Percentiles rank a stretch among this genome's conserved stretches.
Evolutionary conservation across 1,284 basidiomycete genomes (phyloP).

Genomic region (Ceratobasidium sp.): DNA sequence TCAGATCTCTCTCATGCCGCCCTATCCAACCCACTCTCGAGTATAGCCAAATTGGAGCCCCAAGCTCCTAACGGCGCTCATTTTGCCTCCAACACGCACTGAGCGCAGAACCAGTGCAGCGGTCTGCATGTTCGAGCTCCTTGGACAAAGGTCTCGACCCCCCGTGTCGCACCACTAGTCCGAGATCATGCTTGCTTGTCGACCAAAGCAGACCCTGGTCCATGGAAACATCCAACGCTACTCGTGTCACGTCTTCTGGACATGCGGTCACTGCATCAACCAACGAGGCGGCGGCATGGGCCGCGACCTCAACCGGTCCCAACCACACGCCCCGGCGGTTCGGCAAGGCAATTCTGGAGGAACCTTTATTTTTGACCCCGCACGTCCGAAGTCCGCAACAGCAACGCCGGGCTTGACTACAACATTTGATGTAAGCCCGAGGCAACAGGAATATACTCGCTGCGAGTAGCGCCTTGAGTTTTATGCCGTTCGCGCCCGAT

Average conservation of each 20-base stretch:
- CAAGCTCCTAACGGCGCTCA: slow-evolving; percentile 55
- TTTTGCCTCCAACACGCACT: slow-evolving; percentile 8
- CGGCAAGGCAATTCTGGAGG: slow-evolving; percentile 22
- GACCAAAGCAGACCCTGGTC: slow-evolving; percentile 16
- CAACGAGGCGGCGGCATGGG: slow-evolving; percentile 32
- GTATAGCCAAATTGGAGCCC: slow-evolving; percentile 63
- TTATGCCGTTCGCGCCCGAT: too few relatives aligned
- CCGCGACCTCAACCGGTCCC: slow-evolving; percentile 22
- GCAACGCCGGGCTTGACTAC: too few relatives aligned
- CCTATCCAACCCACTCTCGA: slow-evolving; percentile 49
- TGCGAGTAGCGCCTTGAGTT: too few relatives aligned
- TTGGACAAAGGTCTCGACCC: slow-evolving; percentile 12
- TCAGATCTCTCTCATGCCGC: slow-evolving; percentile 57
- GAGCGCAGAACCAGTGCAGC: slow-evolving; percentile 18
- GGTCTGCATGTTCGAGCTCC: slow-evolving; percentile 28
- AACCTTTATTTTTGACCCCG: slow-evolving; percentile 1
- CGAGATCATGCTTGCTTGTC: slow-evolving; percentile 34
- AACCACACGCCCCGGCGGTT: slow-evolving; percentile 19
- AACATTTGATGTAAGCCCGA: too few relatives aligned
- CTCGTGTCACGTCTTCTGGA: slow-evolving; percentile 30
- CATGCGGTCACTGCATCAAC: slow-evolving; percentile 20
- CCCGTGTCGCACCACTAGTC: slow-evolving; percentile 42
- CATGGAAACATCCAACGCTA: slow-evolving; percentile 31
- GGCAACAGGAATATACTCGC: too few relatives aligned
- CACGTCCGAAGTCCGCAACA: slow-evolving; percentile 8